These are phyloP conservation scores for Massospora cicadina DNA, from an alignment of 371 early-diverging fungal species.

Conservation along the genomic window DNA sequence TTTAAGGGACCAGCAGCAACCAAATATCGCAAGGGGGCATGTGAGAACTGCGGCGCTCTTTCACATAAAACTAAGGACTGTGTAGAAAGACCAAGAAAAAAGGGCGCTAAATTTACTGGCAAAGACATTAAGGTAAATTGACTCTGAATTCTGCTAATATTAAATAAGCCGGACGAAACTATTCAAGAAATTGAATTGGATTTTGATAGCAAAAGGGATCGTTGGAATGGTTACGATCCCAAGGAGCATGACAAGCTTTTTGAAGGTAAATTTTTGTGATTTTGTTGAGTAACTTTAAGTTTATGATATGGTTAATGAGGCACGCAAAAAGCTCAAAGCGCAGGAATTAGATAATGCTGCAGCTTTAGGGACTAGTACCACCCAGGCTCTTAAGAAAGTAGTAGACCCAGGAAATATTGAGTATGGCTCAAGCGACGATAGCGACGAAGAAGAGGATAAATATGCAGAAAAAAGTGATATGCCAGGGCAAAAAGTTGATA, in stretches of 20 bases:
- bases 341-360: slow-evolving; percentile 51
- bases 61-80: slow-evolving; percentile 87
- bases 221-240: slow-evolving; percentile 95
- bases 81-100: slow-evolving; percentile 80
- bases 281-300: slow-evolving; percentile 30
- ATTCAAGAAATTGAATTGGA: slow-evolving; percentile 57
- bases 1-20: slow-evolving; percentile 57
- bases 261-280: slow-evolving; percentile 14
- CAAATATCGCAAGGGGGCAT: slow-evolving; percentile 87
- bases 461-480: slow-evolving; percentile 79
- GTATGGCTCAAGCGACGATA: slow-evolving; percentile 42
- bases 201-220: slow-evolving; percentile 92
- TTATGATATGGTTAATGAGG: slow-evolving; percentile 81
- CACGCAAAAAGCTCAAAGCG: slow-evolving; percentile 62
- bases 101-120: slow-evolving; percentile 77
- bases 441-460: slow-evolving; percentile 73
- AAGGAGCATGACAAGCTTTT: slow-evolving; percentile 54
- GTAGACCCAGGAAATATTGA: slow-evolving; percentile 18
- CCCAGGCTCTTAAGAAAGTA: slow-evolving; percentile 27
- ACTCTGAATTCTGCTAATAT: slow-evolving; percentile 2
- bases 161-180: slow-evolving; percentile 51
- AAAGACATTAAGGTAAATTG: slow-evolving; percentile 39
- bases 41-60: slow-evolving; percentile 91
- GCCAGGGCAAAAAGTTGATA: slow-evolving; percentile 78
- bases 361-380: slow-evolving; percentile 12